These are phyloP conservation scores for Penicillium sumatraense DNA, from an alignment of 2,329 filamentous ascomycete genomes.

Conservation along the genomic window DNA sequence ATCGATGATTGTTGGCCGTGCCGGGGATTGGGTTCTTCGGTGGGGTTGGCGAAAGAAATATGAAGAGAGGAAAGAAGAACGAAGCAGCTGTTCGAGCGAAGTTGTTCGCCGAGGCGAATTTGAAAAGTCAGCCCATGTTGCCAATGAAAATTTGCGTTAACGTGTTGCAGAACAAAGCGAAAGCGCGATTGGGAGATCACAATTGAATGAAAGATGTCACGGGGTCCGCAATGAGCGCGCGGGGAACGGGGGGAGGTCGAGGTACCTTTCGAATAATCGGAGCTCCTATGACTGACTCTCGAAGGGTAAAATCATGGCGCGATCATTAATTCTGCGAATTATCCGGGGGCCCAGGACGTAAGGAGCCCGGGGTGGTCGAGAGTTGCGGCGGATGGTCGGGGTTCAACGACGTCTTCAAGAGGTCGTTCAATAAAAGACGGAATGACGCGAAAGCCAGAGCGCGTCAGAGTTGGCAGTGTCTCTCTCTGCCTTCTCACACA, in stretches of 20 bases:
- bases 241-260: neutral
- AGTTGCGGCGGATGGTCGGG: neutral
- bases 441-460: neutral
- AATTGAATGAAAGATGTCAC: neutral
- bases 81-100: constrained; percentile 12
- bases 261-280: constrained; percentile 11
- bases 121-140: constrained; percentile 20
- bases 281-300: neutral
- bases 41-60: neutral
- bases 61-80: neutral
- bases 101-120: constrained; percentile 23
- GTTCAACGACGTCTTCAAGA: neutral
- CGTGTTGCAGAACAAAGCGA: neutral
- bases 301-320: neutral
- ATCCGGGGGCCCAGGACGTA: neutral
- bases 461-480: neutral
- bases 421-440: neutral
- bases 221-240: neutral
- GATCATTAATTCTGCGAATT: neutral
- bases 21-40: neutral
- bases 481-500: neutral
- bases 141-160: neutral
- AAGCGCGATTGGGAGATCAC: neutral
- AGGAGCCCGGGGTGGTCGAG: neutral
- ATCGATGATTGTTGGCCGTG: neutral